A percentile compares a stretch with the other conserved stretches of the same genome.
phyloP scores from a whole-genome alignment of 2,329 filamentous ascomycete species.

The Leptoxyphium fumago region DNA sequence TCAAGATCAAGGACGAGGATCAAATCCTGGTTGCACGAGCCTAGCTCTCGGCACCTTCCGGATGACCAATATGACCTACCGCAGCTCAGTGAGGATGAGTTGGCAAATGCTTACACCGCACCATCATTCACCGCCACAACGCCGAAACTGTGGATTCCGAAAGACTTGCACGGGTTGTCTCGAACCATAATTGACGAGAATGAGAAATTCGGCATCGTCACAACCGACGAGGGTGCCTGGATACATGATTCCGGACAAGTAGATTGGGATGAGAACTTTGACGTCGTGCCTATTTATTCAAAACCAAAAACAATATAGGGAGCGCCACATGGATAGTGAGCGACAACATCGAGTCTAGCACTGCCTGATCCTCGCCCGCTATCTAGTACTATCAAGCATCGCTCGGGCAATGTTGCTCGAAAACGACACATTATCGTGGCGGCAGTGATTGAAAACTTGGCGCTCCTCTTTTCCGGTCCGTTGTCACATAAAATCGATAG shows the following conservation, averaged over 20 bases:
- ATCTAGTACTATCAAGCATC: no score
- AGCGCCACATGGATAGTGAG: not conserved
- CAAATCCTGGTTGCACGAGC: conserved; percentile 9
- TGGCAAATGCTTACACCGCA: conserved; percentile 28
- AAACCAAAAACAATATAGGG: not conserved
- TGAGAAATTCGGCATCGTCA: conserved; percentile 23
- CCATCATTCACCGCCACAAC: conserved; percentile 29
- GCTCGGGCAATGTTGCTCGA: no score
- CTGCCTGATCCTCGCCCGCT: no score
- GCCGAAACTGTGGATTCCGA: conserved; percentile 32
- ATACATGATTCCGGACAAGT: conserved; percentile 32
- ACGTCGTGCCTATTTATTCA: conserved; percentile 26
- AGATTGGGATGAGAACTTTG: conserved; percentile 28
- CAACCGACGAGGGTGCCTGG: conserved; percentile 30
- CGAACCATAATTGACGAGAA: conserved; percentile 28
- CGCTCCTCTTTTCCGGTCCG: no score
- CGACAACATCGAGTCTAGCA: no score
- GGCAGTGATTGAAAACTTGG: no score
- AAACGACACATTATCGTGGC: no score
- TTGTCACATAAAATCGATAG: no score
- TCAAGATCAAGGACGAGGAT: conserved; percentile 10
- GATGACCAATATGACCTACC: conserved; percentile 6
- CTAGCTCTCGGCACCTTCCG: conserved; percentile 7
- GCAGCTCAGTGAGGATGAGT: conserved; percentile 14
- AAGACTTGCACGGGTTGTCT: conserved; percentile 29